Evolutionary conservation across 2,329 filamentous ascomycete species (phyloP), one percentile per base, ranked within the genome.

Genomic region (Aspergillus sp.): DNA sequence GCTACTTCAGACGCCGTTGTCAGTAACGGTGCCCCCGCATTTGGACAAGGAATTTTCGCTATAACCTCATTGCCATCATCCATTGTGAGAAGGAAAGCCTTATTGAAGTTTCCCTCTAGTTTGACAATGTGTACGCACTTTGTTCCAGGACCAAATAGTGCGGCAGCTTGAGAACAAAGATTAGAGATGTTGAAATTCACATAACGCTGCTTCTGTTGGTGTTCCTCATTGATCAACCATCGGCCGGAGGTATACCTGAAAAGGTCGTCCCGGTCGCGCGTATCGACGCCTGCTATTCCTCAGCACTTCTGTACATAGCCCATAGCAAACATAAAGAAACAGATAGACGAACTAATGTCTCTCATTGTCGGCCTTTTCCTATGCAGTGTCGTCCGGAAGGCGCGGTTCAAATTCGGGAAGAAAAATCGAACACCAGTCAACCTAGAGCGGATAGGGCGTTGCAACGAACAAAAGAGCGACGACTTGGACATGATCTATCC

Each of bases 1-100:
- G 71, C 73, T 6, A 73, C 73, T 62, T 77, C 74, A 56, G 70
- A 74, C 17, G 70, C 71, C 12, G 70, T 73, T 1, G 62, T 69
- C 19, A 65, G 59, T 4, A 49, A 52, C 4, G 65, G 39, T 3
- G 61, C 49, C 6, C 71, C 68, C 2, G 67, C 65, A 58, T 67
- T 69, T 11, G 57, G 63, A 61, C 59, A 65, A 41, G 66, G 67
- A 15, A 70, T 60, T 33, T 66, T 68, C 35, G 62, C 66, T 24
- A 70, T 60, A 27, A 68, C 58, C 48, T 70, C 58, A 9, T 57
- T 60, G 9, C 58, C 62, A 41, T 69, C 50, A 8, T 63, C 53
- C 59, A 67, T 68, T 9, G 60, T 65, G 6, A 68, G 47, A 24
- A 62, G 52, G 3, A 71, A 62, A 4, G 67, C 68, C 55, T 67